Evolutionary conservation across 2,329 filamentous ascomycete species (phyloP).

Genomic region (Diaporthe sp.): DNA sequence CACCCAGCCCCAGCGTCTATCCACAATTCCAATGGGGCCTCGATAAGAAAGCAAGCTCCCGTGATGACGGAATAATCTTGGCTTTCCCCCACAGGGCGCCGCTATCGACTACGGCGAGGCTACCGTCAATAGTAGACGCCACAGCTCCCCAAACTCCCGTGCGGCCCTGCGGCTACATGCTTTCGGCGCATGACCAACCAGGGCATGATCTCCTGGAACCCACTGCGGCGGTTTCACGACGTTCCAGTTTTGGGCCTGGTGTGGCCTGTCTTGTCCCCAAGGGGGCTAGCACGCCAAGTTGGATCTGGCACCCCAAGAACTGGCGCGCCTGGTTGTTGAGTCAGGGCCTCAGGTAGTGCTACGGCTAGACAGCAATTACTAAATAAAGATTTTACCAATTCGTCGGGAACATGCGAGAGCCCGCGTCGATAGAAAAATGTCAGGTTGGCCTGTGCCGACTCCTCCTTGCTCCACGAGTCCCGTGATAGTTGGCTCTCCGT

Average conservation of each 20-base stretch:
- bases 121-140: slow-evolving; percentile 23
- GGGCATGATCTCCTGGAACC: slow-evolving; percentile 12
- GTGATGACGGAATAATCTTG: slow-evolving; percentile 9
- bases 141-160: not conserved
- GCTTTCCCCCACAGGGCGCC: not conserved
- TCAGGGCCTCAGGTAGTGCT: not conserved
- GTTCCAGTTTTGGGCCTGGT: not conserved
- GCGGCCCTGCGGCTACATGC: not conserved
- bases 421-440: not conserved
- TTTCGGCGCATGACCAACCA: slow-evolving; percentile 23
- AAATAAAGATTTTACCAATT: slow-evolving; percentile 10
- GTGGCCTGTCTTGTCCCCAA: slow-evolving; percentile 12
- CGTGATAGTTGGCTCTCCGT: not conserved
- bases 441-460: slow-evolving; percentile 8
- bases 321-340: slow-evolving; percentile 18
- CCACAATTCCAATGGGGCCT: not conserved
- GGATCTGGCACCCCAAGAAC: not conserved
- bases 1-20: too few species aligned
- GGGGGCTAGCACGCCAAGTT: slow-evolving; percentile 3
- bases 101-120: slow-evolving; percentile 1
- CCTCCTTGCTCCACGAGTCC: too few species aligned
- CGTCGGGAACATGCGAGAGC: not conserved
- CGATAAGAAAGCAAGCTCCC: not conserved
- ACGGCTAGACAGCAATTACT: not conserved
- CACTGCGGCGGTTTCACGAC: slow-evolving; percentile 19